Evolutionary conservation across 805 yeast genomes (phyloP).

Genomic region (Kazachstania africana): DNA sequence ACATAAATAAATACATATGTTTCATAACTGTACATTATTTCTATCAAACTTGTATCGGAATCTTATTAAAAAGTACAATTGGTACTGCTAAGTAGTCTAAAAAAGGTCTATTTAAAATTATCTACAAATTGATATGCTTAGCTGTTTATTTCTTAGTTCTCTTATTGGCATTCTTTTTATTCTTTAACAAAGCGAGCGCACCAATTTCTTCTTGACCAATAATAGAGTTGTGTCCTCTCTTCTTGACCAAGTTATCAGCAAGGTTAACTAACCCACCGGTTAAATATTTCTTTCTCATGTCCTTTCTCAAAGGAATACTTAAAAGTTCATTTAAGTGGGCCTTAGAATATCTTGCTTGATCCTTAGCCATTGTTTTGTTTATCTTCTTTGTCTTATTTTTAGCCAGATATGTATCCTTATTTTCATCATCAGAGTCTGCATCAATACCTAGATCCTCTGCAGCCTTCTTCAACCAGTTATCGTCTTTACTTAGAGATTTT

Average conservation of each 20-base stretch:
- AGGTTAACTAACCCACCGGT: conserved; percentile 70
- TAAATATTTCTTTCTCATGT: conserved; percentile 57
- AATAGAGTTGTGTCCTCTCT: conserved; percentile 53
- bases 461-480: conserved; percentile 75
- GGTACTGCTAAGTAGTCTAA: not conserved
- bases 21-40: too few relatives aligned
- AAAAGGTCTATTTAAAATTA: not conserved
- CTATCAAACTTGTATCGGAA: too few relatives aligned
- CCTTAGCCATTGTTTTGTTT: conserved; percentile 40
- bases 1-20: conserved; percentile 1
- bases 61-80: not conserved
- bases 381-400: conserved; percentile 48
- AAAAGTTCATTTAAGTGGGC: conserved; percentile 44
- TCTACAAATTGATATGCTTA: not conserved
- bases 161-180: not conserved
- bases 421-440: conserved; percentile 52
- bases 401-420: conserved; percentile 35
- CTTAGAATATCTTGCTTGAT: conserved; percentile 35
- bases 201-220: conserved; percentile 58
- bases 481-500: conserved; percentile 53
- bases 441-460: conserved; percentile 90
- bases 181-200: conserved; percentile 49
- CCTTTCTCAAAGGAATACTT: conserved; percentile 44
- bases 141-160: not conserved
- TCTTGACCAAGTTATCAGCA: conserved; percentile 64